Percentiles rank a stretch among this genome's conserved stretches.
Evolutionary conservation across 345 rosid species (phyloP).

Genomic region (Pseudoturritis turrita): DNA sequence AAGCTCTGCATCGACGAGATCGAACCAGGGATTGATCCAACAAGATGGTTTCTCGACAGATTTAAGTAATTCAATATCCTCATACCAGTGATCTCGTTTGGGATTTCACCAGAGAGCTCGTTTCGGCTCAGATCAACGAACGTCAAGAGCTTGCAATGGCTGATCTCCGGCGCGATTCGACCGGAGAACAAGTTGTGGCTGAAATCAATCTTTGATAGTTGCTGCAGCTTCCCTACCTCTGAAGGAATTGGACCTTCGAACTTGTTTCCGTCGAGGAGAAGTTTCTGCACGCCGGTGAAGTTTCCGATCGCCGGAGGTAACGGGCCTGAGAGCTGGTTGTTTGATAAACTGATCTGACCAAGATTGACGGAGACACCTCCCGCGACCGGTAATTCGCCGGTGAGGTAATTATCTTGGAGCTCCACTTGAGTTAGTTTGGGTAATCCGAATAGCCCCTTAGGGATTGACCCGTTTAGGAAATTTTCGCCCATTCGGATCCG

Average conservation of each 20-base stretch:
- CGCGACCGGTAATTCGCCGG: constrained; percentile 58
- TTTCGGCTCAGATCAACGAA: constrained; percentile 82
- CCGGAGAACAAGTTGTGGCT: constrained; percentile 74
- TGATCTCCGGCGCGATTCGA: constrained; percentile 54
- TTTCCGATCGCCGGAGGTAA: constrained; percentile 71
- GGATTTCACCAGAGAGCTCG: constrained; percentile 73
- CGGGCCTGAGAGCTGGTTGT: constrained; percentile 71
- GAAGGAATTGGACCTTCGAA: constrained; percentile 73
- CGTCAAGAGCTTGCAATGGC: constrained; percentile 73
- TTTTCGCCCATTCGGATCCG: constrained; percentile 92
- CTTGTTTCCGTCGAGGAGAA: constrained; percentile 81
- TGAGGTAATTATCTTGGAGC: constrained; percentile 60
- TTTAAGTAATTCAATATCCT: constrained; percentile 82
- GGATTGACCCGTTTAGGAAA: constrained; percentile 79
- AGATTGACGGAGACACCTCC: constrained; percentile 47
- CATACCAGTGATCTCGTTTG: constrained; percentile 72
- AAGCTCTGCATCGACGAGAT: constrained; percentile 84
- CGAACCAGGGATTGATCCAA: constrained; percentile 67
- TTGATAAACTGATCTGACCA: constrained; percentile 73
- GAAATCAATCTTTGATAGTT: constrained; percentile 77
- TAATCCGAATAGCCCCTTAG: constrained; percentile 69
- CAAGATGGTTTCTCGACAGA: constrained; percentile 69
- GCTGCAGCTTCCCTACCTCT: constrained; percentile 70
- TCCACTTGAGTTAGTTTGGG: constrained; percentile 74
- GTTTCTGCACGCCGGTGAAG: constrained; percentile 77